Conservation (phyloP, 73 alveolate species). For the Paramecium biaurelia region DNA sequence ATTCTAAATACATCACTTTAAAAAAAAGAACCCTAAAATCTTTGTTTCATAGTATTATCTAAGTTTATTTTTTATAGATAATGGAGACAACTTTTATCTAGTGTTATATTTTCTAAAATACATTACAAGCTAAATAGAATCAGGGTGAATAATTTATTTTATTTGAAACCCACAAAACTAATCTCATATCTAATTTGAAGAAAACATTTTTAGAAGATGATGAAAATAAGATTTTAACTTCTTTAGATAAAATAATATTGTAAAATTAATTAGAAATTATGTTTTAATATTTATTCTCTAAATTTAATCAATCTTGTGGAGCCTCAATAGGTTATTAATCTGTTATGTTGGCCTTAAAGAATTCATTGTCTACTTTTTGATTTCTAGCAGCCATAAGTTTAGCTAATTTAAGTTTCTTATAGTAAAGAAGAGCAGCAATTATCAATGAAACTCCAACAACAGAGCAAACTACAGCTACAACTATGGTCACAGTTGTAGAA, state of each 20-base stretch:
- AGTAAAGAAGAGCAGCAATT: not conserved
- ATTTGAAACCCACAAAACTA: too few relatives aligned
- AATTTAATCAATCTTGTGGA: not conserved
- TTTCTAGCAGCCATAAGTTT: not conserved
- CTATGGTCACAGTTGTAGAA: not conserved
- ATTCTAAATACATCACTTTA: not conserved
- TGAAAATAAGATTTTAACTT: too few relatives aligned
- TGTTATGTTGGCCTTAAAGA: not conserved
- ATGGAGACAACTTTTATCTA: too few relatives aligned
- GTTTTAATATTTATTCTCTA: not conserved
- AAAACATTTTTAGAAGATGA: too few relatives aligned
- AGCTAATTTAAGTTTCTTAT: not conserved
- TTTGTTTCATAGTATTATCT: not conserved
- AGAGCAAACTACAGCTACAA: conserved; percentile 1
- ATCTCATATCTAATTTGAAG: too few relatives aligned
- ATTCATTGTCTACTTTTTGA: conserved; percentile 11
- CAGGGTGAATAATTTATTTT: not conserved
- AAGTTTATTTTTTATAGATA: not conserved
- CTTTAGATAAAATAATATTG: not conserved
- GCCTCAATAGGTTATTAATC: not conserved
- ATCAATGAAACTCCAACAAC: conserved; percentile 40
- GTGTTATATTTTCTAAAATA: too few relatives aligned
- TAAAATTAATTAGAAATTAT: not conserved
- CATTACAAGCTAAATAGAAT: not conserved
- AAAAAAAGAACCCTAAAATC: too few relatives aligned